Conservation (phyloP, 148 eudicot genomes). For the Camellia sinensis region DNA sequence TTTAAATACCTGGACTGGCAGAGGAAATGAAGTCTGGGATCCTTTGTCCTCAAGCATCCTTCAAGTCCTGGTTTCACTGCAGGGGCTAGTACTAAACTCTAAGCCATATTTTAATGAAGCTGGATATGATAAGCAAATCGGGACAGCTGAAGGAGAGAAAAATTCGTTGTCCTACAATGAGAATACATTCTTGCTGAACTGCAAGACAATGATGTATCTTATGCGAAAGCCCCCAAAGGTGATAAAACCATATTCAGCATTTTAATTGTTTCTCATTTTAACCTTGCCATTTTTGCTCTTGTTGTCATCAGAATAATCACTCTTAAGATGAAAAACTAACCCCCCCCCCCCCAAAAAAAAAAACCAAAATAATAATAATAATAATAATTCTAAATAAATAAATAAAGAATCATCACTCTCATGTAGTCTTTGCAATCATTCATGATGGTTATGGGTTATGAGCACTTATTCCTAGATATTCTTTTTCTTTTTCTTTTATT, state of each 20-base stretch:
- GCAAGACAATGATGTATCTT: constrained; percentile 95
- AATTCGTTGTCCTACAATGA: constrained; percentile 95
- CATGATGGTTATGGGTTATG: neutral
- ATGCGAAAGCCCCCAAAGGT: constrained; percentile 96
- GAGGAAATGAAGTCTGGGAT: constrained; percentile 99
- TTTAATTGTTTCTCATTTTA: neutral
- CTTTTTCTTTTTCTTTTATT: neutral
- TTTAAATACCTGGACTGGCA: constrained; percentile 95
- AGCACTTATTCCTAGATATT: neutral
- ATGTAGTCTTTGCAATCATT: neutral
- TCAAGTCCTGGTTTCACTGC: constrained; percentile 96
- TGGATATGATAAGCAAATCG: constrained; percentile 94
- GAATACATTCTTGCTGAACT: constrained; percentile 84
- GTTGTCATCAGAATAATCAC: too few relatives aligned
- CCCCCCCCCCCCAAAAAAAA: too few relatives aligned
- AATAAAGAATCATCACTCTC: neutral
- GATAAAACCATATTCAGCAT: constrained; percentile 14
- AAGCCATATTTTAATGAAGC: constrained; percentile 99
- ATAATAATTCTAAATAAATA: too few relatives aligned
- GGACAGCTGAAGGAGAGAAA: constrained; percentile 98
- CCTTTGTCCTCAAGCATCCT: constrained; percentile 92
- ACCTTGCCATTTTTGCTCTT: neutral
- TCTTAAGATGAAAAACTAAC: too few relatives aligned
- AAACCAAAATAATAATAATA: too few relatives aligned
- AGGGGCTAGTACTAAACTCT: constrained; percentile 89